These are phyloP conservation scores for Rhizoclosmatium globosum DNA, from an alignment of 192 early-diverging fungal genomes.

Conservation along the genomic window DNA sequence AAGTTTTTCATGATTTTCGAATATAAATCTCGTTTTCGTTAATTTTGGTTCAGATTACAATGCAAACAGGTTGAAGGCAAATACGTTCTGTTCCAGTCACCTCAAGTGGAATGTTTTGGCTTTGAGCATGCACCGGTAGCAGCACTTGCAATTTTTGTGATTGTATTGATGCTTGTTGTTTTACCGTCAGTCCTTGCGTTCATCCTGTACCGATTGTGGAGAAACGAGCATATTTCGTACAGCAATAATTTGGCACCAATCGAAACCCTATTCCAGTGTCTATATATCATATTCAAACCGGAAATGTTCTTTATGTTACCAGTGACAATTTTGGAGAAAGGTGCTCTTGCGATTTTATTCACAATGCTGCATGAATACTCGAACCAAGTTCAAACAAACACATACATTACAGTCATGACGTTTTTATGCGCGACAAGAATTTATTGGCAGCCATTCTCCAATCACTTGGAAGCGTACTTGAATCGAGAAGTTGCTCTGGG, in stretches of 20 bases:
- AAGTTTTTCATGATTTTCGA: background rate
- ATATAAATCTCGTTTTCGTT: background rate
- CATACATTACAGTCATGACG: conserved; percentile 15
- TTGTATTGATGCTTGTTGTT: conserved; percentile 20
- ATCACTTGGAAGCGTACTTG: conserved; percentile 35
- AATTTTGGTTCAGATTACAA: conserved; percentile 14
- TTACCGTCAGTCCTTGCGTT: conserved; percentile 2
- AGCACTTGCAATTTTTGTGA: conserved; percentile 24
- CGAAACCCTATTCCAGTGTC: conserved; percentile 27
- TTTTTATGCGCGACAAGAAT: conserved; percentile 25
- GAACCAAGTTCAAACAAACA: conserved; percentile 18
- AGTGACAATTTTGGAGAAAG: conserved; percentile 35
- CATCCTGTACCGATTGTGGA: background rate
- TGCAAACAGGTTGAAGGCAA: conserved; percentile 23
- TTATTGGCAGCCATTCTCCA: conserved; percentile 31
- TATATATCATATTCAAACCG: conserved; percentile 36
- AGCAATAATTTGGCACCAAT: conserved; percentile 7
- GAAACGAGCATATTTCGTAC: conserved; percentile 14
- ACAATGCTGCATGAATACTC: conserved; percentile 5
- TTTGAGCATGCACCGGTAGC: background rate
- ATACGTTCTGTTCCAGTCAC: conserved; percentile 1
- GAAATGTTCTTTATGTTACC: conserved; percentile 30
- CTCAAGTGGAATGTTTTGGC: conserved; percentile 7
- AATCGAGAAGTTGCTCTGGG: conserved; percentile 31
- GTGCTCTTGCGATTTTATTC: conserved; percentile 28